Evolutionary conservation across 2,329 filamentous ascomycete species (phyloP).

Genomic region (Zarea fungicola): DNA sequence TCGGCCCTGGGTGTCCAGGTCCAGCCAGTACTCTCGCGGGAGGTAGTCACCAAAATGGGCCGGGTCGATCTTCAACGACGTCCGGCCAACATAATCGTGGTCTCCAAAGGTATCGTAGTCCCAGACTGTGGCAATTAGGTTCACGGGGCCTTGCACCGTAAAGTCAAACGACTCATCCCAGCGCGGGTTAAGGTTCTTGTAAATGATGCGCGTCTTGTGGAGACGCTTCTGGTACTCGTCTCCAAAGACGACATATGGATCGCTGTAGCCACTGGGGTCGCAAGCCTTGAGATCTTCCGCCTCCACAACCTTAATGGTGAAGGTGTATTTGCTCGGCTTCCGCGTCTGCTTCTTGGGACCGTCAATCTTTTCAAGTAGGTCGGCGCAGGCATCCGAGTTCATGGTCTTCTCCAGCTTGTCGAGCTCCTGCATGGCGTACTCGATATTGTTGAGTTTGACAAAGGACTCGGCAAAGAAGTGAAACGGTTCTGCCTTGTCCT

Average conservation of each 20-base stretch:
- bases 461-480: slow-evolving; percentile 96
- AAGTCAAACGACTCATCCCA: slow-evolving; percentile 99
- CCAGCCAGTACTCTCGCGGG: slow-evolving; percentile 94
- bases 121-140: slow-evolving; percentile 96
- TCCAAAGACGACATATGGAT: slow-evolving; percentile 93
- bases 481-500: slow-evolving; percentile 92
- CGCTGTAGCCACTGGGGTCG: slow-evolving; percentile 87
- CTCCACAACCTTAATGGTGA: slow-evolving; percentile 98
- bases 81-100: slow-evolving; percentile 93
- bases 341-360: slow-evolving; percentile 61
- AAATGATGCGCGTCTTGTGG: slow-evolving; percentile 88
- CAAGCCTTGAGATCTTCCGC: slow-evolving; percentile 98
- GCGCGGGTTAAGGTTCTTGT: slow-evolving; percentile 82
- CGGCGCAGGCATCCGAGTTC: slow-evolving; percentile 86
- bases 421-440: slow-evolving; percentile 87
- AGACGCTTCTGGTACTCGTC: slow-evolving; percentile 97
- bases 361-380: slow-evolving; percentile 68
- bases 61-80: slow-evolving; percentile 98
- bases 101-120: slow-evolving; percentile 97
- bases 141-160: slow-evolving; percentile 83
- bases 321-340: slow-evolving; percentile 83
- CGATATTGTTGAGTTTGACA: slow-evolving; percentile 96
- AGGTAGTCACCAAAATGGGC: slow-evolving; percentile 94
- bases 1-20: slow-evolving; percentile 90
- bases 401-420: slow-evolving; percentile 86